These are phyloP conservation scores for Taphrina flavorubra DNA, from an alignment of 1,139 yeast species.

Conservation along the genomic window DNA sequence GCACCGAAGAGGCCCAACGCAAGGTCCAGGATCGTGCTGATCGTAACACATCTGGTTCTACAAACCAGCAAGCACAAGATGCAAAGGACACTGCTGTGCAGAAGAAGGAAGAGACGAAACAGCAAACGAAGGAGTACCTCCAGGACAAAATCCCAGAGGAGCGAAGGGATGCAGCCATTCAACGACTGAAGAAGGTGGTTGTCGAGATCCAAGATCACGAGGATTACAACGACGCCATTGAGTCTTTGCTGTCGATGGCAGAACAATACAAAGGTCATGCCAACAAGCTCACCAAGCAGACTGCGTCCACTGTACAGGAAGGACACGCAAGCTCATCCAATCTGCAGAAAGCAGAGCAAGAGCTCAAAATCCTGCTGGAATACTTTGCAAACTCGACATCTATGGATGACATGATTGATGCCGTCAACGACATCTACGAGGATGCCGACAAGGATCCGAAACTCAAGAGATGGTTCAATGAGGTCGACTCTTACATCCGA, in stretches of 20 bases:
- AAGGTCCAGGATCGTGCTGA: constrained; percentile 31
- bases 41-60: constrained; percentile 22
- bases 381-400: constrained; percentile 46
- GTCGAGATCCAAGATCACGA: constrained; percentile 46
- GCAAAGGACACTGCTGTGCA: constrained; percentile 34
- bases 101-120: constrained; percentile 37
- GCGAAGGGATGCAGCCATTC: constrained; percentile 44
- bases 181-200: constrained; percentile 45
- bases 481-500: constrained; percentile 44
- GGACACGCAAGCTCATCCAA: constrained; percentile 43
- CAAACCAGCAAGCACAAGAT: constrained; percentile 29
- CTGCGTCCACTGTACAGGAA: constrained; percentile 36
- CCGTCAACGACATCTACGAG: constrained; percentile 42
- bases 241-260: constrained; percentile 44
- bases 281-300: constrained; percentile 27
- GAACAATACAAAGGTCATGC: constrained; percentile 42
- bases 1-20: constrained; percentile 25
- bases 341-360: constrained; percentile 43
- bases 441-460: constrained; percentile 45
- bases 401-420: constrained; percentile 43
- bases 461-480: constrained; percentile 45
- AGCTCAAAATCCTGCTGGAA: constrained; percentile 44
- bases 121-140: constrained; percentile 42
- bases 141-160: constrained; percentile 45
- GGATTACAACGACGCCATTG: constrained; percentile 46